phyloP scores from a whole-genome alignment of 1,139 yeast genomes.

The Yamadazyma trypodendri region DNA sequence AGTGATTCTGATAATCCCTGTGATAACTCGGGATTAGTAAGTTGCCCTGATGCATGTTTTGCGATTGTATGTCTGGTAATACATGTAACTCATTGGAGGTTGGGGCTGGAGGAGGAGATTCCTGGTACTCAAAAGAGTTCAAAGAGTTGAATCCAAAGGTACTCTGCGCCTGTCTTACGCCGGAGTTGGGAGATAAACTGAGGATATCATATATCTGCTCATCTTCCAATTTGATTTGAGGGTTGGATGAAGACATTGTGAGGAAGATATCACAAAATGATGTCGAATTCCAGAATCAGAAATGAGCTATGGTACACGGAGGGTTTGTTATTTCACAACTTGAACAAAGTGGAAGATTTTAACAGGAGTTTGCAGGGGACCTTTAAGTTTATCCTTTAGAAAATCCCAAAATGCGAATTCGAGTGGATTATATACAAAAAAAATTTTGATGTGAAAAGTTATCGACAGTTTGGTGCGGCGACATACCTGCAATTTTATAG shows the following conservation, averaged over 20 bases:
- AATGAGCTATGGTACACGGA: too few species aligned
- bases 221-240: conserved; percentile 16
- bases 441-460: not conserved
- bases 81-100: conserved; percentile 14
- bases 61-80: conserved; percentile 9
- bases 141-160: not conserved
- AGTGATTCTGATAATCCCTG: not conserved
- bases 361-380: not conserved
- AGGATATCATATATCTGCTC: conserved; percentile 27
- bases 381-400: not conserved
- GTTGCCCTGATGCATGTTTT: not conserved
- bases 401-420: not conserved
- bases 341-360: too few species aligned
- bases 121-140: not conserved
- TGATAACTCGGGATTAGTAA: conserved; percentile 14
- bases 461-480: not conserved
- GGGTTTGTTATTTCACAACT: too few species aligned
- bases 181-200: conserved; percentile 18
- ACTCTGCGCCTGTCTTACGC: conserved; percentile 3
- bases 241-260: conserved; percentile 8
- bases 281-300: too few species aligned
- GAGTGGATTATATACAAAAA: not conserved
- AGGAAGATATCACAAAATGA: not conserved
- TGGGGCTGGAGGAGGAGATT: conserved; percentile 19
- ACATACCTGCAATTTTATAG: not conserved